Percentiles rank a stretch among this genome's conserved stretches.
phyloP scores from a whole-genome alignment of 495 filamentous ascomycete genomes.

The Aspergillus bridgeri region DNA sequence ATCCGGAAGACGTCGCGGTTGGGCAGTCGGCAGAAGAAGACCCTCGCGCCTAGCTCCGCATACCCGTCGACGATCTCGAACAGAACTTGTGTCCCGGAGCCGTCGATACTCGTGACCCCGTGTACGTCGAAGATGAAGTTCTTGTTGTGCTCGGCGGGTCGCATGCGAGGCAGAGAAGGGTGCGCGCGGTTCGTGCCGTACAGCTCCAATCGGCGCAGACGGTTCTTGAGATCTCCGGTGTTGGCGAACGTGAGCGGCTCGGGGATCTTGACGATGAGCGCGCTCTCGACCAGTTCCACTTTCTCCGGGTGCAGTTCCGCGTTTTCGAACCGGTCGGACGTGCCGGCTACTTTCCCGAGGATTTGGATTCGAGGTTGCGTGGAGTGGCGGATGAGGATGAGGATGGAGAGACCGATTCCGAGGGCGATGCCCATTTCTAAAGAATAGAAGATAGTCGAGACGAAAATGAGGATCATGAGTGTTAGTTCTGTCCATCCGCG shows the following conservation, averaged over 20 bases:
- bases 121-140: slow-evolving; percentile 97
- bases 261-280: slow-evolving; percentile 93
- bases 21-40: slow-evolving; percentile 85
- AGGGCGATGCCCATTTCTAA: slow-evolving; percentile 82
- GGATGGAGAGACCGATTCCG: slow-evolving; percentile 80
- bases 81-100: slow-evolving; percentile 87
- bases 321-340: slow-evolving; percentile 74
- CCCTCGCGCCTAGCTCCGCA: slow-evolving; percentile 63
- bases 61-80: slow-evolving; percentile 84
- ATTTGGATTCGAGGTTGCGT: slow-evolving; percentile 97
- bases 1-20: slow-evolving; percentile 64
- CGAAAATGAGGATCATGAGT: slow-evolving; percentile 86
- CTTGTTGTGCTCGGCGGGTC: slow-evolving; percentile 67
- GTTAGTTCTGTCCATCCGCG: slow-evolving; percentile 78
- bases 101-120: slow-evolving; percentile 88
- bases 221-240: slow-evolving; percentile 84
- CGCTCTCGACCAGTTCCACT: slow-evolving; percentile 86
- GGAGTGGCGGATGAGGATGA: slow-evolving; percentile 83
- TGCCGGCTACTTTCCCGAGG: slow-evolving; percentile 82
- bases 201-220: slow-evolving; percentile 77
- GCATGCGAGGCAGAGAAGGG: slow-evolving; percentile 76
- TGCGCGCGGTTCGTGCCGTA: slow-evolving; percentile 84
- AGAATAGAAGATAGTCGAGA: slow-evolving; percentile 89
- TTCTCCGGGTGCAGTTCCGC: slow-evolving; percentile 73
- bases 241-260: slow-evolving; percentile 97